A percentile compares a stretch with the other conserved stretches of the same genome.
Evolutionary conservation across 495 filamentous ascomycete species (phyloP).

Genomic region (Hypoxylon cercidicola): DNA sequence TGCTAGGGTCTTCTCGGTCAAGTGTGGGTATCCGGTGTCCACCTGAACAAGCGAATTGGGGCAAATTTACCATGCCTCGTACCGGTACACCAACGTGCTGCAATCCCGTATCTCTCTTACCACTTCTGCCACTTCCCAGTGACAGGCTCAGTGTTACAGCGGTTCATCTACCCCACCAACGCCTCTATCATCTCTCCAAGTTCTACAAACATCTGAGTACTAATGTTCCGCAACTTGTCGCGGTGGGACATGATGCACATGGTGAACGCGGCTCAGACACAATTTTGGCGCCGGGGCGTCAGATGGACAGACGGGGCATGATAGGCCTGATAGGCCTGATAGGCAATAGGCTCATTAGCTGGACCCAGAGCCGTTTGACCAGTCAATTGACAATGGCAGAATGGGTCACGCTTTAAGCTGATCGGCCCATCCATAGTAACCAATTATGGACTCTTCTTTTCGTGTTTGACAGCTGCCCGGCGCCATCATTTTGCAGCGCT

Average conservation of each 20-base stretch:
- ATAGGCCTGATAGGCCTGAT: no score
- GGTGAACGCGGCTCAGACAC: constrained; percentile 34
- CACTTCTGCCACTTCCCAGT: constrained; percentile 6
- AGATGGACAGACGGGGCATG: constrained; percentile 31
- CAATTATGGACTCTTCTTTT: constrained; percentile 21
- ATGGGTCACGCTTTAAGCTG: constrained; percentile 36
- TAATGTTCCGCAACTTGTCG: constrained; percentile 30
- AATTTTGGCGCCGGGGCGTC: constrained; percentile 36
- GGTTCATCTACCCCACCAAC: constrained; percentile 22
- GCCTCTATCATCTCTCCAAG: neutral
- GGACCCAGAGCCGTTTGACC: constrained; percentile 32
- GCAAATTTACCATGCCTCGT: constrained; percentile 38
- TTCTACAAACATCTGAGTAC: constrained; percentile 8
- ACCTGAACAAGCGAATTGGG: constrained; percentile 41
- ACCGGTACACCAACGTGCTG: constrained; percentile 30
- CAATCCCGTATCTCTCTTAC: neutral
- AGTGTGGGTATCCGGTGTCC: constrained; percentile 42
- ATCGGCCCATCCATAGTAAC: constrained; percentile 32
- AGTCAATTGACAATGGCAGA: constrained; percentile 22
- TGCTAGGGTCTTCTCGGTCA: constrained; percentile 41
- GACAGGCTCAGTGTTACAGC: constrained; percentile 18
- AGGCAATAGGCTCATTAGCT: constrained; percentile 23
- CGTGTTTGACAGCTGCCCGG: constrained; percentile 34
- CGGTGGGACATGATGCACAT: neutral
- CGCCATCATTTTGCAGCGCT: neutral